phyloP scores from a whole-genome alignment of 2,329 filamentous ascomycete genomes.

The Peltaster fructicola region DNA sequence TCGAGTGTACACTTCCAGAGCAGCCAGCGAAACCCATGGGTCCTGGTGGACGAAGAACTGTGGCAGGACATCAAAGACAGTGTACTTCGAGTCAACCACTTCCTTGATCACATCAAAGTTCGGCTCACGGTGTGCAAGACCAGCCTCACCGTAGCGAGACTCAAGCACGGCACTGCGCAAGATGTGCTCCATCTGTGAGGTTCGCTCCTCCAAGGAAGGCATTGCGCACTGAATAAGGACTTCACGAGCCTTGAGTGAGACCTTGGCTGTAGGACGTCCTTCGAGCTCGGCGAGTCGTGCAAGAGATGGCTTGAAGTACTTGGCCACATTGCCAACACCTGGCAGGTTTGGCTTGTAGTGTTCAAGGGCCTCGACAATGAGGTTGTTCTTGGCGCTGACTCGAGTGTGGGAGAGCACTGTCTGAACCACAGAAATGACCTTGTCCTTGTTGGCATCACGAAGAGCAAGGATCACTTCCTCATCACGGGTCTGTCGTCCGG shows the following conservation, averaged over 20 bases:
- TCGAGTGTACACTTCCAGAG: constrained; percentile 89
- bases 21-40: constrained; percentile 82
- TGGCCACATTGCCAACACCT: constrained; percentile 69
- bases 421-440: constrained; percentile 67
- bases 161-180: constrained; percentile 87
- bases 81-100: constrained; percentile 96
- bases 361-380: constrained; percentile 78
- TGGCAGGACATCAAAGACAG: constrained; percentile 87
- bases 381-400: constrained; percentile 82
- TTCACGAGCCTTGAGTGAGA: constrained; percentile 90
- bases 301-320: constrained; percentile 67
- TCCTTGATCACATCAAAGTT: constrained; percentile 86
- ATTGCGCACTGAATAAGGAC: constrained; percentile 93
- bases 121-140: constrained; percentile 90
- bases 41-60: constrained; percentile 92
- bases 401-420: constrained; percentile 87
- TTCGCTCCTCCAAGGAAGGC: constrained; percentile 87
- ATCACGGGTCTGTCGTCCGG: constrained; percentile 65
- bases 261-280: constrained; percentile 74
- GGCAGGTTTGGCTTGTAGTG: constrained; percentile 93
- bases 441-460: constrained; percentile 91
- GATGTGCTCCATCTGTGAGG: constrained; percentile 96
- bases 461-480: constrained; percentile 88
- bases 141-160: constrained; percentile 92
- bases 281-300: constrained; percentile 82